These are phyloP conservation scores for Amanita exitialis DNA, from an alignment of 768 basidiomycete genomes.

Conservation along the genomic window DNA sequence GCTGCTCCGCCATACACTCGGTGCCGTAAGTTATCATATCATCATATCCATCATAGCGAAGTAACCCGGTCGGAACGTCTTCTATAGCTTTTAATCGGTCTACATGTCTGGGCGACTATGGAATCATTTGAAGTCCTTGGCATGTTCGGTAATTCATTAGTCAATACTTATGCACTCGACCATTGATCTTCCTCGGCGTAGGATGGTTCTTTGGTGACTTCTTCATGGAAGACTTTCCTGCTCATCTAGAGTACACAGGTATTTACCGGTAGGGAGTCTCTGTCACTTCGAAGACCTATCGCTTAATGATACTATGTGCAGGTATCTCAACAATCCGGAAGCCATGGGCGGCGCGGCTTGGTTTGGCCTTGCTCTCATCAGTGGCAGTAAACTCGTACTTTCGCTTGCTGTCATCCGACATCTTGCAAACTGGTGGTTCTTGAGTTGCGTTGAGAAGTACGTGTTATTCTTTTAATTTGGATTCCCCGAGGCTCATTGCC, in stretches of 20 bases:
- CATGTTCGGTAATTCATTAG: constrained; percentile 55
- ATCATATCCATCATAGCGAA: not conserved
- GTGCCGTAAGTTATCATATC: constrained; percentile 44
- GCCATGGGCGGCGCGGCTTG: constrained; percentile 93
- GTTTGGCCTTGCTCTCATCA: constrained; percentile 88
- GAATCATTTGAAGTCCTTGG: constrained; percentile 93
- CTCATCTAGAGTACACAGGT: constrained; percentile 88
- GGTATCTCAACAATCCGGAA: constrained; percentile 92
- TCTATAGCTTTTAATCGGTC: constrained; percentile 62
- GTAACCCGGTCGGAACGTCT: not conserved
- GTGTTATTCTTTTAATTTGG: constrained; percentile 17
- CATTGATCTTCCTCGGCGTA: constrained; percentile 16
- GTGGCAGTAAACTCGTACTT: constrained; percentile 87
- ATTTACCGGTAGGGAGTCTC: constrained; percentile 67
- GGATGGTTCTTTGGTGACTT: constrained; percentile 99
- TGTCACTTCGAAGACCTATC: not conserved
- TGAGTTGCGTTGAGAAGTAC: constrained; percentile 84
- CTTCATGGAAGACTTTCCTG: constrained; percentile 89
- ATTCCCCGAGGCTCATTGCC: constrained; percentile 3
- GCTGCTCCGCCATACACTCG: constrained; percentile 81
- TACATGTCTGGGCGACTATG: constrained; percentile 87
- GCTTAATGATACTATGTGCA: constrained; percentile 16
- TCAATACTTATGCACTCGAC: not conserved
- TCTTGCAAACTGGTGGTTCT: constrained; percentile 94
- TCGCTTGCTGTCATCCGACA: constrained; percentile 76